Conservation (phyloP, 345 rosid genomes). For the Syzygium aromaticum region DNA sequence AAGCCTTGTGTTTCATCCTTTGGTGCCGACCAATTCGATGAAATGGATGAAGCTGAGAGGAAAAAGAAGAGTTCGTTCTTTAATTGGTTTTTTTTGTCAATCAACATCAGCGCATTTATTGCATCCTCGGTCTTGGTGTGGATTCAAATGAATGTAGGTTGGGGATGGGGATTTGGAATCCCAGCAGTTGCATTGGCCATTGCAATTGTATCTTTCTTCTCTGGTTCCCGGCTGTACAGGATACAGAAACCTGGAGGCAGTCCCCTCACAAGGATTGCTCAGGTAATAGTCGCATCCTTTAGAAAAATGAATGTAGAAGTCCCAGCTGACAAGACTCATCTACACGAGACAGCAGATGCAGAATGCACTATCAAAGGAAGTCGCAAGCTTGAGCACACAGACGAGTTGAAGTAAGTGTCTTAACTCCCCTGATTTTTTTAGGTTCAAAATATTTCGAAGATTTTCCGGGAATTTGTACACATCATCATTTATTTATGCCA, state of each 20-base stretch:
- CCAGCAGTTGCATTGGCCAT: constrained; percentile 78
- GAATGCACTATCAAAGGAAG: constrained; percentile 73
- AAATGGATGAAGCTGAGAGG: constrained; percentile 63
- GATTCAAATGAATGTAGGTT: constrained; percentile 95
- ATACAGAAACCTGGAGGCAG: constrained; percentile 90
- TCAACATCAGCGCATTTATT: constrained; percentile 79
- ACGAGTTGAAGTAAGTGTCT: constrained; percentile 46
- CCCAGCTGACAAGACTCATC: constrained; percentile 64
- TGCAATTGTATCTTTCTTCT: constrained; percentile 72
- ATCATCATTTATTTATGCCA: background rate
- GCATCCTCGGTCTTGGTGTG: constrained; percentile 88
- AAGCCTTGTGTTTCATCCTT: constrained; percentile 97
- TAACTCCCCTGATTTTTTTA: background rate
- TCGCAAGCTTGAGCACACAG: constrained; percentile 67
- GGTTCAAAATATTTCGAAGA: background rate
- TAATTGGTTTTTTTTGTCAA: constrained; percentile 94
- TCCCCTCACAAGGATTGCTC: constrained; percentile 72
- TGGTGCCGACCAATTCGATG: constrained; percentile 97
- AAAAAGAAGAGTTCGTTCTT: constrained; percentile 81
- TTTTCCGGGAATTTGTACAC: background rate
- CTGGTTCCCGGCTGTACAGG: constrained; percentile 61
- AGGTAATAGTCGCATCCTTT: constrained; percentile 75
- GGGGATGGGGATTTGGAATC: constrained; percentile 97
- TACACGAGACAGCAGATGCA: constrained; percentile 57
- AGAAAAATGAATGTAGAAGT: constrained; percentile 53